Percentiles rank a stretch among this genome's conserved stretches.
Evolutionary conservation across 371 early-diverging fungal species (phyloP).

Genomic region (Mucor circinelloides): DNA sequence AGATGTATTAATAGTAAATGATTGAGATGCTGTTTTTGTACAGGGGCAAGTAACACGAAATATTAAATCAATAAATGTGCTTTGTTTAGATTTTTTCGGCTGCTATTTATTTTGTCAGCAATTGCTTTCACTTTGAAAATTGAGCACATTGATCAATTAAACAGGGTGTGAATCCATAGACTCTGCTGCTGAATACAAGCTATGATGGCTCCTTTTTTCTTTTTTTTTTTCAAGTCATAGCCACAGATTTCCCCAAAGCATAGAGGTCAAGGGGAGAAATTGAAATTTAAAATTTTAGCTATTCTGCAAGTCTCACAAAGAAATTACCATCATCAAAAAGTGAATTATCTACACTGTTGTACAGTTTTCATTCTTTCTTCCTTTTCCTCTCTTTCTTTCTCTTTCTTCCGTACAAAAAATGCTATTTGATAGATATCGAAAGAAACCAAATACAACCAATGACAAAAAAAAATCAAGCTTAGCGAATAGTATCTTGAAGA

Average conservation of each 20-base stretch:
- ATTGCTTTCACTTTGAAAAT: not conserved
- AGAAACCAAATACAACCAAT: conserved; percentile 22
- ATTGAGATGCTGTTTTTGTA: not conserved
- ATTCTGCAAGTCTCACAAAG: conserved; percentile 14
- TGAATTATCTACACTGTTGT: not conserved
- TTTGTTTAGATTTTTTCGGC: not conserved
- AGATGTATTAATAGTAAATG: not conserved
- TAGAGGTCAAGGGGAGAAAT: not conserved
- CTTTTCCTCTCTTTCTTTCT: not conserved
- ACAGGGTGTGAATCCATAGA: no score
- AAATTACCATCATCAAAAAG: conserved; percentile 8
- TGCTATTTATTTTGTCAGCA: not conserved
- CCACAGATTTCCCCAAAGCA: not conserved
- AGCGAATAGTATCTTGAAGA: conserved; percentile 38
- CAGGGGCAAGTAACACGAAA: not conserved
- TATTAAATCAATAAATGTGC: not conserved
- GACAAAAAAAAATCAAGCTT: conserved; percentile 29
- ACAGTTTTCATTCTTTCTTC: not conserved
- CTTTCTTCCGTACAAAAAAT: conserved; percentile 14
- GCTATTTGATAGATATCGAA: conserved; percentile 46
- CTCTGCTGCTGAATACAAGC: no score
- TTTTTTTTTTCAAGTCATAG: not conserved
- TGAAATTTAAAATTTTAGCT: not conserved
- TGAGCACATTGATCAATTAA: not conserved
- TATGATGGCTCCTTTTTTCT: not conserved